phyloP scores from a whole-genome alignment of 176 grass and related monocot genomes.

The Lolium perenne region DNA sequence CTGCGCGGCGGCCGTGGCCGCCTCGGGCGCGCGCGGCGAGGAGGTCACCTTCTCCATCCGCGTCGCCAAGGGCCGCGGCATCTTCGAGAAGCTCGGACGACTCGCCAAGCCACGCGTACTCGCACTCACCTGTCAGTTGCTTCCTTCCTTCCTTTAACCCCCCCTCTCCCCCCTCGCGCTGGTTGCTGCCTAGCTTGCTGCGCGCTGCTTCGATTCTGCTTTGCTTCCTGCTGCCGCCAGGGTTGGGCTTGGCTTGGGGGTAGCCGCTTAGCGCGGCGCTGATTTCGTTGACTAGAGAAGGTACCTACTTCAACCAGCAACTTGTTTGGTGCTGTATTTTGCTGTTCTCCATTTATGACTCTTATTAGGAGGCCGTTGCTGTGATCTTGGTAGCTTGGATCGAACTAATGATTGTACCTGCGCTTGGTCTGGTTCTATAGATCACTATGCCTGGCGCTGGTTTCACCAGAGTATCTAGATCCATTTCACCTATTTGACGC shows the following conservation, averaged over 20 bases:
- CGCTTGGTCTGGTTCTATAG: not conserved
- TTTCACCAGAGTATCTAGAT: constrained; percentile 20
- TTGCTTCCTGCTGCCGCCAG: not conserved
- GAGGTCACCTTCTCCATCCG: constrained; percentile 89
- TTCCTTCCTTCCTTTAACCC: no score
- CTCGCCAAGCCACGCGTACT: constrained; percentile 95
- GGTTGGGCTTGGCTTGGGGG: no score
- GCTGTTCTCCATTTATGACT: not conserved
- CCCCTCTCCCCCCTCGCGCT: not conserved
- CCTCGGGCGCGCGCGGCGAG: constrained; percentile 65
- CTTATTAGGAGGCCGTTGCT: not conserved
- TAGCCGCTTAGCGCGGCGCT: not conserved
- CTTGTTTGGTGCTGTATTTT: not conserved
- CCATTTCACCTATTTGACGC: not conserved
- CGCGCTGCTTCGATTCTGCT: constrained; percentile 10
- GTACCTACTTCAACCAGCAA: not conserved
- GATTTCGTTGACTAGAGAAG: not conserved
- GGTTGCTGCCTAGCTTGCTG: not conserved
- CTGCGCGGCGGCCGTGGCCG: constrained; percentile 73
- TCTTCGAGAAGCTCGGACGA: constrained; percentile 98
- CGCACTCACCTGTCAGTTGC: constrained; percentile 63
- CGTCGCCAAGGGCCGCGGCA: constrained; percentile 90
- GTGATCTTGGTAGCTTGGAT: constrained; percentile 43
- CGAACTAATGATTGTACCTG: not conserved
- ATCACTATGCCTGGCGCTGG: not conserved